Evolutionary conservation across 129 eudicot species (phyloP), one percentile per base, ranked within the genome.

Genomic region (Chrysanthemum seticuspe): DNA sequence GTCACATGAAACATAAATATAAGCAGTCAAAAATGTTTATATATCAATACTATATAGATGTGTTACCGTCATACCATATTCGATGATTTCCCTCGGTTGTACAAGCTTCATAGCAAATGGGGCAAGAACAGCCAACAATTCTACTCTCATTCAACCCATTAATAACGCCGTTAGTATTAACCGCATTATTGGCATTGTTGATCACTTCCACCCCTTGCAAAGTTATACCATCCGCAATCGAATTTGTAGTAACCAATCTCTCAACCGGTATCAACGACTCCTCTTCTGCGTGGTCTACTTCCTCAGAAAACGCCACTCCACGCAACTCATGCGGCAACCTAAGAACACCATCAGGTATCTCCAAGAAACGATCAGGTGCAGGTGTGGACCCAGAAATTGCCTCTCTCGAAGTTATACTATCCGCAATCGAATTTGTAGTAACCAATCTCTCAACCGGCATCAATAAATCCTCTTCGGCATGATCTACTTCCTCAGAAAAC

Each of bases 21-120:
- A 15, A 53, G 1, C 58, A 12, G 18, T 13, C 58, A 53, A 53
- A 13, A 53, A 6, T 15, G 18, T 13, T 6, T 53, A 11, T 10
- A 13, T 53, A 53, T 4, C 5, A 15, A 14, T 15, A 53, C 6
- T 5, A 53, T 13, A 53, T 14, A 14, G 8, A 13, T 53, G n/a
- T 11, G 11, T 52, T 52, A 53, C 6, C 47, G 10, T 7, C 47
- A 14, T 47, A 90, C 96, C 95, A 85, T 63, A 84, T 76, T 67
- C 82, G 87, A 81, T 90, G 97, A 23, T 78, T 85, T 31, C 91
- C 91, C 62, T 67, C 77, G 54, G 62, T 76, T 50, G 87, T 68
- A 91, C 97, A 90, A 76, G 89, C 84, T 44, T 87, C 91, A 81
- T 83, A 71, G 67, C 97, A 90, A 56, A 90, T 87, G 0, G 97